phyloP scores from a whole-genome alignment of 192 early-diverging fungal species.

The Thoreauomyces humboldtii region DNA sequence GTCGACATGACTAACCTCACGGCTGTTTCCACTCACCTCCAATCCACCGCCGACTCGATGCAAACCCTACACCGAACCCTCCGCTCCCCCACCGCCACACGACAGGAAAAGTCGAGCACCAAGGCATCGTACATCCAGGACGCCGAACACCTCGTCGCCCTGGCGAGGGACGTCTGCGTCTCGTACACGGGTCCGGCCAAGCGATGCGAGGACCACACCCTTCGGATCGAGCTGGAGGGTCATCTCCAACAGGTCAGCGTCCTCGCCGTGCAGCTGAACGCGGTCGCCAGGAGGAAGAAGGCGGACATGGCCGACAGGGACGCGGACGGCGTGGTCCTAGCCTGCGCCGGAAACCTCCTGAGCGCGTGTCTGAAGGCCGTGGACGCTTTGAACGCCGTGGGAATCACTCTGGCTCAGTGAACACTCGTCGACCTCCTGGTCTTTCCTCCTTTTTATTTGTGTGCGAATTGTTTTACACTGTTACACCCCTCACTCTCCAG shows the following conservation, averaged over 20 bases:
- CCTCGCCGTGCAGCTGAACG: slow-evolving; percentile 21
- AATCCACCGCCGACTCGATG: background rate
- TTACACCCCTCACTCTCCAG: no score
- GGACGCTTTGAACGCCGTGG: slow-evolving; percentile 23
- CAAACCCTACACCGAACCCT: slow-evolving; percentile 13
- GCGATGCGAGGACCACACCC: slow-evolving; percentile 22
- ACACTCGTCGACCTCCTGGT: no score
- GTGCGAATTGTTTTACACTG: no score
- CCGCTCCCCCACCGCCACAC: background rate
- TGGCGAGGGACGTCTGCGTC: slow-evolving; percentile 10
- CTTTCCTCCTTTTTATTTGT: no score
- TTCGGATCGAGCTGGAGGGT: slow-evolving; percentile 8
- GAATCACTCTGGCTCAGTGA: slow-evolving; percentile 11
- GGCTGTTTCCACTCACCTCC: slow-evolving; percentile 17
- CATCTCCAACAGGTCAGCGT: slow-evolving; percentile 14
- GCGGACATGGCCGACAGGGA: slow-evolving; percentile 24
- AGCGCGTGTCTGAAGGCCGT: slow-evolving; percentile 16
- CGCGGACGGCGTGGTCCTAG: slow-evolving; percentile 13
- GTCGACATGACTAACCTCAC: slow-evolving; percentile 31
- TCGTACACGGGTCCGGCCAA: slow-evolving; percentile 16
- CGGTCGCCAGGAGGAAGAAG: slow-evolving; percentile 20
- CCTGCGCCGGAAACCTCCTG: slow-evolving; percentile 25
- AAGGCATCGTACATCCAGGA: slow-evolving; percentile 24
- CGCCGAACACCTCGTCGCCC: slow-evolving; percentile 9
- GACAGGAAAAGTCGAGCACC: background rate